phyloP scores from a whole-genome alignment of 345 rosid species.

The Gossypium arboreum region DNA sequence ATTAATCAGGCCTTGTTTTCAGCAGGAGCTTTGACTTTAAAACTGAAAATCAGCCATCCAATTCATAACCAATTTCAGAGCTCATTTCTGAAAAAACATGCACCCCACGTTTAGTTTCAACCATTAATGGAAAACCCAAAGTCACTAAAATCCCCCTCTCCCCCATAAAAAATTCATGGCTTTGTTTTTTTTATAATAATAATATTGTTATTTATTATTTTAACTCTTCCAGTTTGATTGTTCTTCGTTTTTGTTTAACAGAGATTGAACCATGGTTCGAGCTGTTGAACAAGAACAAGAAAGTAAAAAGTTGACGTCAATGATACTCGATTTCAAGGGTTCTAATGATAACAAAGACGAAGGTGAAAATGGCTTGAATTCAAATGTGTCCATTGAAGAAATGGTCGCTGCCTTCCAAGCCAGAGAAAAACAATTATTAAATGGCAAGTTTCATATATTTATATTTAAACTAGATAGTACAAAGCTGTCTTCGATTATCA shows the following conservation, averaged over 20 bases:
- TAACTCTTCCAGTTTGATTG: background rate
- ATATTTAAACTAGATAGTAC: background rate
- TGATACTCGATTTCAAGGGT: conserved; percentile 50
- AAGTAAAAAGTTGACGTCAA: background rate
- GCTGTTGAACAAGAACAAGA: conserved; percentile 61
- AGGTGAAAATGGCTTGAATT: background rate
- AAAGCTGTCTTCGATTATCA: no score
- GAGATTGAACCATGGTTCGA: conserved; percentile 40
- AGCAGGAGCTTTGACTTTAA: conserved; percentile 26
- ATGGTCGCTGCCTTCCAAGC: conserved; percentile 23
- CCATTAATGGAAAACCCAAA: conserved; percentile 15
- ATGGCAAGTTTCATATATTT: conserved; percentile 19
- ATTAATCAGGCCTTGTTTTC: background rate
- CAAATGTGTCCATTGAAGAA: background rate
- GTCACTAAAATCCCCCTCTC: conserved; percentile 1
- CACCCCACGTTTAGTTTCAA: conserved; percentile 46
- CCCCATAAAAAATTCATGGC: background rate
- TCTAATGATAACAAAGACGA: conserved; percentile 31
- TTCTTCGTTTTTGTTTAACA: background rate
- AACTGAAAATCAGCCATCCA: conserved; percentile 21
- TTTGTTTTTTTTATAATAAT: no score
- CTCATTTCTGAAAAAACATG: conserved; percentile 27
- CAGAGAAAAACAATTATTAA: conserved; percentile 36
- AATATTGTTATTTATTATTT: background rate
- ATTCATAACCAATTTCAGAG: no score